Evolutionary conservation across 2,329 filamentous ascomycete species (phyloP), one percentile per base, ranked within the genome.

Genomic region (Curvularia sp.): DNA sequence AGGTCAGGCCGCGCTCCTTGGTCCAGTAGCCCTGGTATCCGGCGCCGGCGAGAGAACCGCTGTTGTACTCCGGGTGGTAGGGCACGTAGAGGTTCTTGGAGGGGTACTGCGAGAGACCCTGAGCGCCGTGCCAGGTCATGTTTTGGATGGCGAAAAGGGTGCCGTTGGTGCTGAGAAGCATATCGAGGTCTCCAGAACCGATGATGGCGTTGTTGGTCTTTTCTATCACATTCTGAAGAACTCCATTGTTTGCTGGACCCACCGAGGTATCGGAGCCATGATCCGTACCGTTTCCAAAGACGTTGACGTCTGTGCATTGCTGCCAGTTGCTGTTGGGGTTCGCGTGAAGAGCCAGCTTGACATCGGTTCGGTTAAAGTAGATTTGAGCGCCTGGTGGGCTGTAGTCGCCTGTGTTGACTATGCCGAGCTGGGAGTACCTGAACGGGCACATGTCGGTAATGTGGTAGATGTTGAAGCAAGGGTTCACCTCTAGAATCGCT

Each of bases 281-380:
- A 39, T 58, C 69, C 7, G 42, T 26, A n/a, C 75, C 73, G 53
- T 74, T 68, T 6, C 77, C 69, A 63, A 82, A 82, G 46, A 82
- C 80, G 44, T 78, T 77, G n/a, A 66, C 67, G 26, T 70, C 52
- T 5, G 72, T 73, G 68, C 81, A 82, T 64, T 80, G 77, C 9
- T 63, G 54, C 78, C 78, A 83, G 58, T 79, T 73, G 9, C 79
- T 76, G 49, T 75, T 66, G 7, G 77, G 63, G 20, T 80, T 78
- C 0, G 81, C 83, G 63, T 85, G 76, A 44, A 85, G 78, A 2
- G 82, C 82, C 43, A 70, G 62, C 61, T 84, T 78, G 4, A 85
- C 83, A 59, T 84, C 83, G 10, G 75, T 79, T 18, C 83, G 80
- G 69, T 84, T 82, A 76, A 84, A 85, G 73, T 84, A 85, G 18